These are phyloP conservation scores for Lachnellula willkommii DNA, from an alignment of 2,329 filamentous ascomycete genomes.

Conservation along the genomic window DNA sequence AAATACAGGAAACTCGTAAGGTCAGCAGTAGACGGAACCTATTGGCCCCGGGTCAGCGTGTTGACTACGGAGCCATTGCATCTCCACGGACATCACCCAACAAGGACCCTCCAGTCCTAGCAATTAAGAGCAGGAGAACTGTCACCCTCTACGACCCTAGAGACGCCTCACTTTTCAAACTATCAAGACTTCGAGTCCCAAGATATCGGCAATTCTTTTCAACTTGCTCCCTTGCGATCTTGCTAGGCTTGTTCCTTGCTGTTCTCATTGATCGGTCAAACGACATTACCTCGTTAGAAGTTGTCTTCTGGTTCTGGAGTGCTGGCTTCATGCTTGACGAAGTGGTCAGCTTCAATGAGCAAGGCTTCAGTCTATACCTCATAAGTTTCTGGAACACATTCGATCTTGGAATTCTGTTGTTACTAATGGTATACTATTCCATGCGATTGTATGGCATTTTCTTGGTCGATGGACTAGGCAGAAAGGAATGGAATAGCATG, in stretches of 20 bases:
- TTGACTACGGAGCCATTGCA: slow-evolving; percentile 36
- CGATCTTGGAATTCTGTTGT: slow-evolving; percentile 79
- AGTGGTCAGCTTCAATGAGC: slow-evolving; percentile 91
- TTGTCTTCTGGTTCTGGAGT: slow-evolving; percentile 97
- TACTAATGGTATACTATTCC: slow-evolving; percentile 85
- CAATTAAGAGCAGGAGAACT: slow-evolving; percentile 42
- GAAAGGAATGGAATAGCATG: slow-evolving; percentile 68
- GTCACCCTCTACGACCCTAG: slow-evolving; percentile 86
- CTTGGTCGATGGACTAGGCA: slow-evolving; percentile 59
- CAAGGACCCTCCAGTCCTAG: slow-evolving; percentile 16
- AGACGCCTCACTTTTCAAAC: slow-evolving; percentile 84
- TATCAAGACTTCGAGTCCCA: slow-evolving; percentile 84
- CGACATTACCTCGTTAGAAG: slow-evolving; percentile 75
- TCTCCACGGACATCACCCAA: slow-evolving; percentile 24
- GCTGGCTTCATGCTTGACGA: slow-evolving; percentile 96
- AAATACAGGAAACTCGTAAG: slow-evolving; percentile 8
- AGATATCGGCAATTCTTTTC: slow-evolving; percentile 88
- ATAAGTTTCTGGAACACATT: slow-evolving; percentile 99
- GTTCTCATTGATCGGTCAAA: slow-evolving; percentile 72
- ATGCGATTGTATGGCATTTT: slow-evolving; percentile 85
- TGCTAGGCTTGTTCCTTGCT: slow-evolving; percentile 79
- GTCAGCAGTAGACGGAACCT: slow-evolving; percentile 17
- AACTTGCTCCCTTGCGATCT: slow-evolving; percentile 76
- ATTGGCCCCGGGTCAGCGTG: slow-evolving; percentile 19
- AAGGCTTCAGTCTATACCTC: slow-evolving; percentile 92